Conservation (phyloP, 306 rosid species). For the Dalbergia cochinchinensis region DNA sequence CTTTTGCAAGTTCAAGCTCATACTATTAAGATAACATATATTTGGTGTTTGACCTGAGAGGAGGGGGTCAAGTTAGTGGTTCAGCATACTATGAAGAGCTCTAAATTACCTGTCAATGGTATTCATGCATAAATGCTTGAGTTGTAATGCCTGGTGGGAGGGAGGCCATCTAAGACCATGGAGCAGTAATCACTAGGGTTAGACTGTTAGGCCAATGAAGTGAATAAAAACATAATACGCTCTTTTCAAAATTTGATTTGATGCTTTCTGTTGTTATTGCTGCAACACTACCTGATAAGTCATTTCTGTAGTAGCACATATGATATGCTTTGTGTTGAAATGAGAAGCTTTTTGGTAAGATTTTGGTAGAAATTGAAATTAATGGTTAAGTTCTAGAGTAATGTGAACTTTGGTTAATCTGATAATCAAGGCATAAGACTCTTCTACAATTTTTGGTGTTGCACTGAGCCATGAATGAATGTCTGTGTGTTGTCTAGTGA, state of each 20-base stretch:
- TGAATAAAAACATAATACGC: neutral
- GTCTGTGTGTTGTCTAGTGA: neutral
- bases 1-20: neutral
- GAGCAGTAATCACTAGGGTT: neutral
- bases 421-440: neutral
- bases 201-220: neutral
- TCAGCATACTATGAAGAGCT: neutral
- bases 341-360: neutral
- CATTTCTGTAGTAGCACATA: neutral
- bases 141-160: conserved; percentile 14
- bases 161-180: neutral
- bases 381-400: conserved; percentile 25
- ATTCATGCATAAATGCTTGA: conserved; percentile 18
- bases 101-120: neutral
- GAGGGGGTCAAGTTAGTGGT: neutral
- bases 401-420: neutral
- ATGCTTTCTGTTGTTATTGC: conserved; percentile 6
- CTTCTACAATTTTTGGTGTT: conserved; percentile 5
- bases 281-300: conserved; percentile 1
- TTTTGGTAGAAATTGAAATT: neutral
- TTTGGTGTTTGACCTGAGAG: neutral
- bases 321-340: conserved; percentile 30
- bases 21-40: neutral
- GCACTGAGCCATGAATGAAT: conserved; percentile 12
- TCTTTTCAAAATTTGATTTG: conserved; percentile 5